These are phyloP conservation scores for Talaromyces adpressus DNA, from an alignment of 495 filamentous ascomycete species.

Conservation along the genomic window DNA sequence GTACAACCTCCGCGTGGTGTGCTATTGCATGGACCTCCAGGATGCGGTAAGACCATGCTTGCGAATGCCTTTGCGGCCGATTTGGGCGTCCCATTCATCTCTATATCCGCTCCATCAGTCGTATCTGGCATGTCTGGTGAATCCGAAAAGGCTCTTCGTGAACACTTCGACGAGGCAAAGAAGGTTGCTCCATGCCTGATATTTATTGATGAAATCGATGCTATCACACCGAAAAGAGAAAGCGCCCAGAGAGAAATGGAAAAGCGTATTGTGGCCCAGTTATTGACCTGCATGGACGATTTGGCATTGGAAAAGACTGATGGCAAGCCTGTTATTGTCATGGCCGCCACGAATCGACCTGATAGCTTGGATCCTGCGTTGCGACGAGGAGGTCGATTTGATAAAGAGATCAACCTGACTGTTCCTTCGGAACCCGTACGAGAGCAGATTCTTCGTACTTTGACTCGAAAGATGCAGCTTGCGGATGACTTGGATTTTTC, in stretches of 20 bases:
- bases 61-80: conserved; percentile 85
- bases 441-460: conserved; percentile 74
- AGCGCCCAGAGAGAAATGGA: conserved; percentile 97
- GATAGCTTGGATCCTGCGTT: conserved; percentile 86
- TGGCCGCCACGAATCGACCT: conserved; percentile 89
- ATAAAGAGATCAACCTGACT: conserved; percentile 91
- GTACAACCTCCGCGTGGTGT: conserved; percentile 79
- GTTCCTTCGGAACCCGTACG: conserved; percentile 81
- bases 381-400: conserved; percentile 78
- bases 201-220: conserved; percentile 96
- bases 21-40: conserved; percentile 84
- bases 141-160: conserved; percentile 88
- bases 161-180: conserved; percentile 84
- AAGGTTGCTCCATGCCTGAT: conserved; percentile 83
- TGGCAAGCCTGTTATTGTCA: conserved; percentile 85
- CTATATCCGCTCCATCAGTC: conserved; percentile 81
- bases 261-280: conserved; percentile 88
- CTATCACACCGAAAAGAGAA: conserved; percentile 90
- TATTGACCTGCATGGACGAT: conserved; percentile 83
- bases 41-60: conserved; percentile 93
- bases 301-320: conserved; percentile 73
- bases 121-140: conserved; percentile 95
- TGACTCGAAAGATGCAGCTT: conserved; percentile 64
- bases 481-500: conserved; percentile 69
- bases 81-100: conserved; percentile 78